A percentile compares a stretch with the other conserved stretches of the same genome.
These are phyloP conservation scores for Aspergillus alliaceus DNA, from an alignment of 2,329 filamentous ascomycete genomes.

Conservation along the genomic window DNA sequence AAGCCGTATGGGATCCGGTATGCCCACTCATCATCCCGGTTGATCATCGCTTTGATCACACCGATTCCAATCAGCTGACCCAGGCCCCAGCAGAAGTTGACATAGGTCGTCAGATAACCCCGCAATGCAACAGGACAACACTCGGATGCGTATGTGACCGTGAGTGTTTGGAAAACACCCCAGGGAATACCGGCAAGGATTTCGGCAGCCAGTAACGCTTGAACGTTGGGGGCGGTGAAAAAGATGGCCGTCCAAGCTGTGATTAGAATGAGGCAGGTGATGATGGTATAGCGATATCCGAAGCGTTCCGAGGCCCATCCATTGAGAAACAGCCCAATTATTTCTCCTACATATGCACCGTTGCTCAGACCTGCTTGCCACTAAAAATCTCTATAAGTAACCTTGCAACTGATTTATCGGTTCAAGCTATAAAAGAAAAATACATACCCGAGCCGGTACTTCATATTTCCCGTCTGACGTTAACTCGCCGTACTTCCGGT, in stretches of 20 bases:
- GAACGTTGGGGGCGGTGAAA: conserved; percentile 52
- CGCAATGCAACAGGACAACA: conserved; percentile 49
- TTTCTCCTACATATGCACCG: conserved; percentile 46
- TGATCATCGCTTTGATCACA: conserved; percentile 51
- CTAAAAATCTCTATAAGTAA: conserved; percentile 25
- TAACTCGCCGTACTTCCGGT: conserved; percentile 40
- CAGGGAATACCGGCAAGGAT: conserved; percentile 54
- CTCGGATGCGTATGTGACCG: conserved; percentile 49
- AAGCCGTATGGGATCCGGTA: conserved; percentile 54
- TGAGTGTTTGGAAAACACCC: conserved; percentile 53
- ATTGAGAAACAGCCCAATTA: conserved; percentile 54
- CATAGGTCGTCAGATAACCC: conserved; percentile 48
- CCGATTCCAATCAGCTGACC: conserved; percentile 54
- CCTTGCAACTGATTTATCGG: background rate
- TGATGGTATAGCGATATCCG: conserved; percentile 53
- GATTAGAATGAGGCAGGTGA: conserved; percentile 48
- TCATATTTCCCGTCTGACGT: conserved; percentile 37
- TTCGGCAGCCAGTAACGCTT: conserved; percentile 50
- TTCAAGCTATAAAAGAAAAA: background rate
- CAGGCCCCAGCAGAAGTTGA: conserved; percentile 50
- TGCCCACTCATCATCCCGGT: conserved; percentile 49
- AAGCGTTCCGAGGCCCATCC: conserved; percentile 53
- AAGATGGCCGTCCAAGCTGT: conserved; percentile 52
- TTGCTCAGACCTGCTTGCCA: conserved; percentile 50
- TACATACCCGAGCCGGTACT: conserved; percentile 40